A percentile compares a stretch with the other conserved stretches of the same genome.
Evolutionary conservation across 2,329 filamentous ascomycete species (phyloP).

Genomic region (Drechmeria coniospora): DNA sequence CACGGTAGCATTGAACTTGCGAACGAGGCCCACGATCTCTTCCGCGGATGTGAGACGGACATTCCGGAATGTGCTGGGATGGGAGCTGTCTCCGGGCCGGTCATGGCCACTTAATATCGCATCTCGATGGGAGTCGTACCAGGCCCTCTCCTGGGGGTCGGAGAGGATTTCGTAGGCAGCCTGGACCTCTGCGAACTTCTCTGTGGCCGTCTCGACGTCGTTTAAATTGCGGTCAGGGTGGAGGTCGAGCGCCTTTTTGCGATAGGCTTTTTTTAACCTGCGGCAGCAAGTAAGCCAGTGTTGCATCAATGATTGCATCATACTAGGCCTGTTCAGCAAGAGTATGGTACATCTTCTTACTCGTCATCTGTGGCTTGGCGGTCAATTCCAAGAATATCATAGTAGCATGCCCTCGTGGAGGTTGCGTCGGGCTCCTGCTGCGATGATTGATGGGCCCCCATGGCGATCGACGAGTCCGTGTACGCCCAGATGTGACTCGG

Average conservation of each 20-base stretch:
- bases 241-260: slow-evolving; percentile 76
- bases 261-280: slow-evolving; percentile 87
- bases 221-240: slow-evolving; percentile 91
- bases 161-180: slow-evolving; percentile 91
- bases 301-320: too few species aligned
- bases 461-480: too few species aligned
- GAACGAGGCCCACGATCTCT: slow-evolving; percentile 63
- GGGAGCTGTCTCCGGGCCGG: slow-evolving; percentile 23
- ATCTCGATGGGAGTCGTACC: slow-evolving; percentile 92
- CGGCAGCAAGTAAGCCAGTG: too few species aligned
- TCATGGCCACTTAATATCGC: slow-evolving; percentile 61
- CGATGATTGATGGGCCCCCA: slow-evolving; percentile 44
- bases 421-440: slow-evolving; percentile 10
- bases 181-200: slow-evolving; percentile 79
- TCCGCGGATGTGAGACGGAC: slow-evolving; percentile 64
- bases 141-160: slow-evolving; percentile 86
- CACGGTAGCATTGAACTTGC: slow-evolving; percentile 63
- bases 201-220: slow-evolving; percentile 69
- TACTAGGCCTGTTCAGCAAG: too few species aligned
- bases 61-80: slow-evolving; percentile 48
- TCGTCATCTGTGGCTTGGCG: slow-evolving; percentile 66
- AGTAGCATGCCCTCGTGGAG: slow-evolving; percentile 60
- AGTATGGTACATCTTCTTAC: too few species aligned
- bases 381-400: slow-evolving; percentile 66
- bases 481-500: too few species aligned